Conservation (phyloP, 495 filamentous ascomycete genomes). For the Aspergillus taichungensis region DNA sequence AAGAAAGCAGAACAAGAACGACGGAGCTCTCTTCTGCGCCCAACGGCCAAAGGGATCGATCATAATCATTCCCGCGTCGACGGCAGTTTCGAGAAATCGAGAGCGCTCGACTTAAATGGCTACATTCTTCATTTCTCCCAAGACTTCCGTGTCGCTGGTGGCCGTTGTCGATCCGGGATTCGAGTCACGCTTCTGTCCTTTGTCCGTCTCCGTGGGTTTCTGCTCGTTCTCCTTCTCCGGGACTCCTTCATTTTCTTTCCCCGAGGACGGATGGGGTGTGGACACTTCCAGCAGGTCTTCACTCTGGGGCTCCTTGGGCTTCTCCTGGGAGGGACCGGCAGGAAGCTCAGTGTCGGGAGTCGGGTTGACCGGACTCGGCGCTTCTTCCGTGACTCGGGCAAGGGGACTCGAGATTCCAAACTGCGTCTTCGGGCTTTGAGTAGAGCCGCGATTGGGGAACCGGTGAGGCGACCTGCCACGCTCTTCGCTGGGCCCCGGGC, state of each 20-base stretch:
- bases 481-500: constrained; percentile 41
- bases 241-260: constrained; percentile 29
- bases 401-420: constrained; percentile 46
- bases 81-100: no score
- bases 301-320: constrained; percentile 19
- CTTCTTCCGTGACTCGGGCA: constrained; percentile 45
- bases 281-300: constrained; percentile 40
- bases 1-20: constrained; percentile 3
- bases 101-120: constrained; percentile 31
- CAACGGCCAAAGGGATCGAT: constrained; percentile 14
- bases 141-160: constrained; percentile 30
- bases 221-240: constrained; percentile 15
- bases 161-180: constrained; percentile 17
- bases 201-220: constrained; percentile 21
- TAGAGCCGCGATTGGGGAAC: constrained; percentile 38
- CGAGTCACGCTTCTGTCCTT: constrained; percentile 22
- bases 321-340: constrained; percentile 23
- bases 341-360: constrained; percentile 25
- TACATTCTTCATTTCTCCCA: constrained; percentile 50
- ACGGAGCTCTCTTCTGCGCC: not conserved
- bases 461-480: constrained; percentile 47
- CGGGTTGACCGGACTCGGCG: constrained; percentile 24
- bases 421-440: constrained; percentile 40
- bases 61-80: no score
- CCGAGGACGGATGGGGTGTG: constrained; percentile 29